Conservation (phyloP, 2,329 filamentous ascomycete species). For the Akanthomyces dipterigenus region DNA sequence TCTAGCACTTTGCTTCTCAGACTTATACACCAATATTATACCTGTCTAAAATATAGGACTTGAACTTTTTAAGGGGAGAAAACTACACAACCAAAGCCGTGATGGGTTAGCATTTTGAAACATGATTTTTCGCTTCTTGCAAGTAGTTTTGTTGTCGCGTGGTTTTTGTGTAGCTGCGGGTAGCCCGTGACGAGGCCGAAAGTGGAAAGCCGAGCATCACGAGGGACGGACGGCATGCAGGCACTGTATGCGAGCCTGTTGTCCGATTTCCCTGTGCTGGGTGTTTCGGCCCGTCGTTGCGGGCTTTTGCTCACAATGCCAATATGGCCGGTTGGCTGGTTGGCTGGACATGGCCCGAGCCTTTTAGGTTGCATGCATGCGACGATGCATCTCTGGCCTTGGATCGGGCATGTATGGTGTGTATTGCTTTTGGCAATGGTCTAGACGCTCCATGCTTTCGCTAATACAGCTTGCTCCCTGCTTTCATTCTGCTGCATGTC, state of each 20-base stretch:
- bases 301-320: background rate
- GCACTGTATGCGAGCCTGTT: background rate
- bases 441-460: no score
- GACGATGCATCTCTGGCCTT: background rate
- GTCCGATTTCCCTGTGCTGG: background rate
- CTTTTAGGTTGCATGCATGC: background rate
- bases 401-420: background rate
- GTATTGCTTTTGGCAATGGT: no score
- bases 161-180: background rate
- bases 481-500: no score
- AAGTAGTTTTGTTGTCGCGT: background rate
- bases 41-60: background rate
- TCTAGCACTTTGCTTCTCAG: background rate
- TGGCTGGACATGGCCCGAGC: background rate
- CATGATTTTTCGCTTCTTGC: background rate
- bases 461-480: no score
- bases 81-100: no score
- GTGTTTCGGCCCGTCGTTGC: no score
- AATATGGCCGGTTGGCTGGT: background rate
- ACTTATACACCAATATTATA: no score
- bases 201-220: constrained; percentile 1
- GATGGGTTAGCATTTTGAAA: no score
- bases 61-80: background rate
- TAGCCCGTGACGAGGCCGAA: background rate
- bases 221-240: background rate